Evolutionary conservation across 345 rosid species (phyloP), one percentile per base, ranked within the genome.

Genomic region (Ricinus communis): DNA sequence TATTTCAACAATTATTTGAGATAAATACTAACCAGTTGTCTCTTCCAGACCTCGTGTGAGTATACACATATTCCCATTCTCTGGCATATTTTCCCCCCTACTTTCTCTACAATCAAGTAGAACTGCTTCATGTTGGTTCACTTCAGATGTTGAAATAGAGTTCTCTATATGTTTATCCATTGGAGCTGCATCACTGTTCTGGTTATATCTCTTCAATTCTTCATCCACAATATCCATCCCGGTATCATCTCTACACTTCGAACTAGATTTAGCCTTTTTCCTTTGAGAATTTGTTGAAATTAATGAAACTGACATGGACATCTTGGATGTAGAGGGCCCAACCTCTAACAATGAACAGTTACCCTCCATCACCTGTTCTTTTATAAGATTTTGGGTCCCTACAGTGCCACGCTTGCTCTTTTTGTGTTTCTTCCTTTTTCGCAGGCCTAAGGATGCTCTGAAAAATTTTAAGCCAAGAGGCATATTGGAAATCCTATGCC

Each of bases 241-340:
- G 54, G 79, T 73, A 73, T 70, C 71, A 15, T 66, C 80, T 55
- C 54, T 65, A 52, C 64, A 41, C 55, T 66, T 79, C 13, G 22
- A 66, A 76, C 28, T 25, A 5, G 53, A 60, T 57, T 71, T 62
- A 49, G 51, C 50, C 52, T 31, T 59, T 65, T 56, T 76, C 70
- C 61, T 81, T 40, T 18, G 73, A 25, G 72, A 63, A 71, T 54
- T 60, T 76, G 65, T 19, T 8, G 82, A 68, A 62, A 68, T 64
- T 12, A 43, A 52, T 60, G 78, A 55, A 61, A 28, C 22, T 60
- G 69, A 68, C 16, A 30, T 53, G 22, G 71, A 72, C 27, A 60
- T 71, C 71, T 75, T 79, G 73, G 92, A 86, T 30, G 91, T 83
- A 33, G 92, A 88, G 63, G 89, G 87, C 69, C 76, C 88, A 40